Evolutionary conservation across 345 rosid species (phyloP).

Genomic region (Gossypium arboreum): DNA sequence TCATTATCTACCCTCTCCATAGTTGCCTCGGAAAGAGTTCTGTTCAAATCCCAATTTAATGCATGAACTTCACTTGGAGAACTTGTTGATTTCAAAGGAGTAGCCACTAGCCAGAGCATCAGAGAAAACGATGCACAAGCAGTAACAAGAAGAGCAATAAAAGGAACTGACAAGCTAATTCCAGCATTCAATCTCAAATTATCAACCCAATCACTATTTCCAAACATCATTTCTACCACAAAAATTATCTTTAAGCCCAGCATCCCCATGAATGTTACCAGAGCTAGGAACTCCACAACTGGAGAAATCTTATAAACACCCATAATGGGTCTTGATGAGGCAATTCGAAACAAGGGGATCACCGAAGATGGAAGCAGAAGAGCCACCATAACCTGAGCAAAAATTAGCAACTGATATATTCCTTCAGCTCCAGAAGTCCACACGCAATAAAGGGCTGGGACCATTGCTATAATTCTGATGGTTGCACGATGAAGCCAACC

Average conservation of each 20-base stretch:
- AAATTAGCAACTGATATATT: conserved; percentile 74
- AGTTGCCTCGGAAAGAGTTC: conserved; percentile 32
- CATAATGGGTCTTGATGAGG: conserved; percentile 84
- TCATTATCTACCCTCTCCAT: conserved; percentile 36
- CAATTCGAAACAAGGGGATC: conserved; percentile 85
- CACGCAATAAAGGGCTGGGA: conserved; percentile 79
- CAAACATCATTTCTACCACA: conserved; percentile 79
- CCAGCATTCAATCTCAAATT: conserved; percentile 73
- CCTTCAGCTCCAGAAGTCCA: conserved; percentile 95
- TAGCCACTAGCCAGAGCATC: conserved; percentile 87
- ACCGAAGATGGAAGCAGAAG: conserved; percentile 87
- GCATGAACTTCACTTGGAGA: conserved; percentile 43
- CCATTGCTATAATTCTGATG: conserved; percentile 69
- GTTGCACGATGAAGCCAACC: conserved; percentile 90
- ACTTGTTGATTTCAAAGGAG: conserved; percentile 80
- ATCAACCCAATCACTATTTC: conserved; percentile 87
- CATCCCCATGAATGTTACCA: conserved; percentile 64
- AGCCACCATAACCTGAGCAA: conserved; percentile 79
- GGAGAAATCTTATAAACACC: conserved; percentile 78
- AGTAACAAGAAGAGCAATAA: conserved; percentile 51
- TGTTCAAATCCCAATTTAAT: conserved; percentile 52
- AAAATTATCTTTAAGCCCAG: conserved; percentile 74
- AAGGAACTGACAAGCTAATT: conserved; percentile 45
- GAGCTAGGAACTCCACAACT: conserved; percentile 55
- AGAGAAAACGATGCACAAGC: conserved; percentile 65